Evolutionary conservation across 2,329 filamentous ascomycete genomes (phyloP).

Genomic region (Fonsecaea monophora): DNA sequence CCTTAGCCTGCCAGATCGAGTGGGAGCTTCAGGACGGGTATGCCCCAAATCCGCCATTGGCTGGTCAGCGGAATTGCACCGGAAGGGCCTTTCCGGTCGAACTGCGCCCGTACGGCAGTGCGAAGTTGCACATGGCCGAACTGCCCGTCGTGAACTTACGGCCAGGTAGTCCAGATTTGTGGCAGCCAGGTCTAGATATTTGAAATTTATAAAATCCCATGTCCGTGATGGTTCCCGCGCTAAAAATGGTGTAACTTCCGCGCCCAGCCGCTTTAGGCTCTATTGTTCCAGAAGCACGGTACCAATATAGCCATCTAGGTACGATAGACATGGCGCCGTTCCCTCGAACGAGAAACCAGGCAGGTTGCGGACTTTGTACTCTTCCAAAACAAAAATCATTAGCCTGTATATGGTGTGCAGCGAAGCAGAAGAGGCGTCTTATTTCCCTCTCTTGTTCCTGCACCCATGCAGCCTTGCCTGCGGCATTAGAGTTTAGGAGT

Average conservation of each 20-base stretch:
- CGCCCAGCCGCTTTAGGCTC: background rate
- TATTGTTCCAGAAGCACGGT: background rate
- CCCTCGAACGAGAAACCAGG: background rate
- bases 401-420: background rate
- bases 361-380: background rate
- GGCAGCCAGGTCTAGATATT: slow-evolving; percentile 8
- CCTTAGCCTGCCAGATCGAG: slow-evolving; percentile 50
- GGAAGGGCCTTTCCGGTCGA: slow-evolving; percentile 46
- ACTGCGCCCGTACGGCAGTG: slow-evolving; percentile 56
- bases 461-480: background rate
- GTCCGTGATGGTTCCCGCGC: background rate
- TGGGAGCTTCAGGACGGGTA: slow-evolving; percentile 48
- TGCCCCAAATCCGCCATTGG: slow-evolving; percentile 46
- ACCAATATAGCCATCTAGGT: background rate
- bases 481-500: background rate
- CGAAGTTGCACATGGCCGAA: slow-evolving; percentile 57
- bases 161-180: slow-evolving; percentile 35
- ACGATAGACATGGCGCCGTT: background rate
- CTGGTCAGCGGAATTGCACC: slow-evolving; percentile 45
- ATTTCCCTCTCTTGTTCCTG: background rate
- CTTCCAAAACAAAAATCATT: background rate
- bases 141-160: slow-evolving; percentile 46
- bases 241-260: background rate
- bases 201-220: background rate
- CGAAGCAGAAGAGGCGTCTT: background rate